These are phyloP conservation scores for Neofusicoccum ribis DNA, from an alignment of 2,329 filamentous ascomycete species.

Conservation along the genomic window DNA sequence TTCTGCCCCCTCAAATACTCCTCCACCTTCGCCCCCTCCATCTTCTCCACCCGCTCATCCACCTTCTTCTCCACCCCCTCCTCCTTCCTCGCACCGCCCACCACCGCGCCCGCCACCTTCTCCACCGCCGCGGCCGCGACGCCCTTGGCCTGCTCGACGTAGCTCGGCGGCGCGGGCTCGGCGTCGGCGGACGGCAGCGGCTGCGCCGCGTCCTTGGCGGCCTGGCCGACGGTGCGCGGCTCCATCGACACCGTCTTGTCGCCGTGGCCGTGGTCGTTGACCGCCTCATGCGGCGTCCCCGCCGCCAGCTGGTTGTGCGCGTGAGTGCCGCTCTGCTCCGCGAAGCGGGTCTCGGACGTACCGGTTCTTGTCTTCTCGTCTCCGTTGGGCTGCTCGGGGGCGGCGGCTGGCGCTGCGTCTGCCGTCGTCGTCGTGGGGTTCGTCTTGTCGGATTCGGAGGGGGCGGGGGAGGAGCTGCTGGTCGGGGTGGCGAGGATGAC, in stretches of 20 bases:
- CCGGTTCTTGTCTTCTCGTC: slow-evolving; percentile 30
- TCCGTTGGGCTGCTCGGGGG: neutral
- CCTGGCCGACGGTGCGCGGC: slow-evolving; percentile 50
- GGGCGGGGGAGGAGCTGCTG: neutral
- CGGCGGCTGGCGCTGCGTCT: too few relatives aligned
- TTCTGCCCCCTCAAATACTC: slow-evolving; percentile 34
- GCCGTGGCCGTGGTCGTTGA: slow-evolving; percentile 44
- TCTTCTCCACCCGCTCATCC: slow-evolving; percentile 33
- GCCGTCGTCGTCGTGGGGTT: neutral
- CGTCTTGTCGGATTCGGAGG: neutral
- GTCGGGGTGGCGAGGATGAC: slow-evolving; percentile 1
- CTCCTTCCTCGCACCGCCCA: slow-evolving; percentile 27
- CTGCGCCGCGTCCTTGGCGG: slow-evolving; percentile 45
- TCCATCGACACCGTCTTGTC: slow-evolving; percentile 50
- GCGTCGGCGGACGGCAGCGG: slow-evolving; percentile 29
- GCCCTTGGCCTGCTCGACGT: slow-evolving; percentile 47
- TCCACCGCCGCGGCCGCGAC: slow-evolving; percentile 33
- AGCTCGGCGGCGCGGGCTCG: slow-evolving; percentile 34
- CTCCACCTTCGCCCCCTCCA: slow-evolving; percentile 32
- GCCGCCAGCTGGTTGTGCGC: slow-evolving; percentile 44
- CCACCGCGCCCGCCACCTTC: slow-evolving; percentile 31
- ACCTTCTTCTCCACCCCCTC: neutral
- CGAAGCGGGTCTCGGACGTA: slow-evolving; percentile 43
- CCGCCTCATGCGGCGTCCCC: slow-evolving; percentile 43
- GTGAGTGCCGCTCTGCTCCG: slow-evolving; percentile 46